A percentile compares a stretch with the other conserved stretches of the same genome.
phyloP scores from a whole-genome alignment of 2,329 filamentous ascomycete species.

The Aureobasidium leucospermi region DNA sequence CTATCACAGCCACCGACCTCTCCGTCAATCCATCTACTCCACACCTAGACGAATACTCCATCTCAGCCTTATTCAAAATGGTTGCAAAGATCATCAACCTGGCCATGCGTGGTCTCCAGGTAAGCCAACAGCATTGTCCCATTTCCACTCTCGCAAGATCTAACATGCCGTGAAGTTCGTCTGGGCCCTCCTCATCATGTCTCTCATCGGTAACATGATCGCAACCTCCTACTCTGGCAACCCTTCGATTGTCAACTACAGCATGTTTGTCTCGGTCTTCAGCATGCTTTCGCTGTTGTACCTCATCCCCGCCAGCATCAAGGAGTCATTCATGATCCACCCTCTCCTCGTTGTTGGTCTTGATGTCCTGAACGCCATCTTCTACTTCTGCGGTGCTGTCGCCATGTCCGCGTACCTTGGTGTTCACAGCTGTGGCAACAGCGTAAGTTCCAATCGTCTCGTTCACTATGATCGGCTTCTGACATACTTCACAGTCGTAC shows the following conservation, averaged over 20 bases:
- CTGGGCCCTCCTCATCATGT: slow-evolving; percentile 53
- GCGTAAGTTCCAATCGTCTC: slow-evolving; percentile 34
- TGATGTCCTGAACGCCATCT: slow-evolving; percentile 55
- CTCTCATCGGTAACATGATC: slow-evolving; percentile 58
- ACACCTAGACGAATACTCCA: slow-evolving; percentile 5
- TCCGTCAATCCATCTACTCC: neutral
- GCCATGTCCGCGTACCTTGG: slow-evolving; percentile 62
- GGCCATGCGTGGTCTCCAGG: slow-evolving; percentile 24
- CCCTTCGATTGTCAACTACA: slow-evolving; percentile 50
- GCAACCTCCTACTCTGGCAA: slow-evolving; percentile 45
- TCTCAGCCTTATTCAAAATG: slow-evolving; percentile 13
- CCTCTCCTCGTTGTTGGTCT: slow-evolving; percentile 48
- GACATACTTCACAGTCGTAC: slow-evolving; percentile 26
- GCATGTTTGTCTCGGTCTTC: slow-evolving; percentile 63
- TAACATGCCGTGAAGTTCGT: slow-evolving; percentile 41
- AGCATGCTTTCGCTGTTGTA: slow-evolving; percentile 59
- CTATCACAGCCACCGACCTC: neutral
- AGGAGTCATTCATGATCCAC: slow-evolving; percentile 44
- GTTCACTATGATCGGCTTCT: neutral
- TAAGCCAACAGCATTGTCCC: slow-evolving; percentile 11
- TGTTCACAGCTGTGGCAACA: slow-evolving; percentile 60
- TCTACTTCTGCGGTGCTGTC: slow-evolving; percentile 64
- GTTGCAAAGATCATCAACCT: slow-evolving; percentile 21
- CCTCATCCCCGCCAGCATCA: slow-evolving; percentile 51
- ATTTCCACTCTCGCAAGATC: neutral